phyloP scores from a whole-genome alignment of 225 moss, liverwort and hornwort genomes.

The Ulota crispa region DNA sequence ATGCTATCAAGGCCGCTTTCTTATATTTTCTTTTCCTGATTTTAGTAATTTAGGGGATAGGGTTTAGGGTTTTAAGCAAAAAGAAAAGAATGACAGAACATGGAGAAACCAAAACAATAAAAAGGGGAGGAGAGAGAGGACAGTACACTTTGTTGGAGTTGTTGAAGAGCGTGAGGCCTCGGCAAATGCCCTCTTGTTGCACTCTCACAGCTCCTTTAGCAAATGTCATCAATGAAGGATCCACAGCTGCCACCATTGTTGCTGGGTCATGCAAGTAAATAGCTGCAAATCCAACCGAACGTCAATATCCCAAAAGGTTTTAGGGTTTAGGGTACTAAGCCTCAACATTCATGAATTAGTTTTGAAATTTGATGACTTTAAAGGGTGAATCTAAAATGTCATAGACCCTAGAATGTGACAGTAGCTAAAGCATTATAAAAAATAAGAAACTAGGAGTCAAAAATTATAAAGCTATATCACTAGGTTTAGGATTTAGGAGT shows the following conservation, averaged over 20 bases:
- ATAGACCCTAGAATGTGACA: background rate
- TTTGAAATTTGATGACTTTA: background rate
- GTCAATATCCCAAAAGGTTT: background rate
- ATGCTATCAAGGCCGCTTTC: no score
- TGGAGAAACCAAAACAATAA: background rate
- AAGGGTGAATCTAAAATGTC: background rate
- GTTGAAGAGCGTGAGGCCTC: constrained; percentile 85
- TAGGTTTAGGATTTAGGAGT: background rate
- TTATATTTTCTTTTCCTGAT: no score
- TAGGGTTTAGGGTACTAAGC: background rate
- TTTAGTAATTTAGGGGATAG: no score
- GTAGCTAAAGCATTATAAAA: no score
- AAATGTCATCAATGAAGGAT: constrained; percentile 83
- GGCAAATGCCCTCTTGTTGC: constrained; percentile 79
- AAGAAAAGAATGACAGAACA: background rate
- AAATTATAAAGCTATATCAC: no score
- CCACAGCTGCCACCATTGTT: constrained; percentile 92
- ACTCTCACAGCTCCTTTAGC: constrained; percentile 78
- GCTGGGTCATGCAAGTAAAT: constrained; percentile 95
- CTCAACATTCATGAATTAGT: background rate
- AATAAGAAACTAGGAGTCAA: no score
- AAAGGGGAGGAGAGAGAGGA: background rate
- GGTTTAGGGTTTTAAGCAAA: background rate
- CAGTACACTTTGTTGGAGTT: constrained; percentile 66
- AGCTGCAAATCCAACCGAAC: constrained; percentile 50